A percentile compares a stretch with the other conserved stretches of the same genome.
Evolutionary conservation across 2,329 filamentous ascomycete genomes (phyloP).

Genomic region (Penicillium sp.): DNA sequence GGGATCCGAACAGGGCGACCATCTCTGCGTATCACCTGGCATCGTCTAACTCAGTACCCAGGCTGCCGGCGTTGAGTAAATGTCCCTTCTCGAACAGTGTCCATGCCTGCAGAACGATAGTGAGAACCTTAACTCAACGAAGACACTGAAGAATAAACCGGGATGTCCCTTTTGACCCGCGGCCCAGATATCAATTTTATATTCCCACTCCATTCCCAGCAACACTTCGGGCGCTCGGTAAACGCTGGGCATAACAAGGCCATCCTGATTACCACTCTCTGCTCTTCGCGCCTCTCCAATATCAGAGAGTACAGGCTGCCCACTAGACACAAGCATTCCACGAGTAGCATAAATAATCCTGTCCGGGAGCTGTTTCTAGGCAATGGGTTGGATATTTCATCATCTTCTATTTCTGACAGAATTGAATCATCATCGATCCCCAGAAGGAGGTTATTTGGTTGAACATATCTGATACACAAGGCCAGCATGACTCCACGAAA

Average conservation of each 20-base stretch:
- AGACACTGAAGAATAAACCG: conserved; percentile 12
- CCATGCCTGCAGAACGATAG: conserved; percentile 36
- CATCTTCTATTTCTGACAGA: conserved; percentile 41
- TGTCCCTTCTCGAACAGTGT: conserved; percentile 49
- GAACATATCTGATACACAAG: conserved; percentile 38
- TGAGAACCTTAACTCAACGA: background rate
- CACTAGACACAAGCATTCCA: conserved; percentile 34
- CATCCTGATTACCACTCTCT: conserved; percentile 34
- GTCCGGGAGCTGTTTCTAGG: conserved; percentile 43
- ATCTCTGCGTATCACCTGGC: background rate
- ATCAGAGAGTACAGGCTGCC: conserved; percentile 49
- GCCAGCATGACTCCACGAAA: background rate
- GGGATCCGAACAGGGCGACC: background rate
- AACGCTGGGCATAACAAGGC: conserved; percentile 25
- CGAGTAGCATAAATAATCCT: conserved; percentile 49
- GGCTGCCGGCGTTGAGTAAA: conserved; percentile 45
- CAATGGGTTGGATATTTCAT: conserved; percentile 42
- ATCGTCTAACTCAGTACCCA: conserved; percentile 23
- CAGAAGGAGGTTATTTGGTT: conserved; percentile 50
- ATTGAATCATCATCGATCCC: conserved; percentile 40
- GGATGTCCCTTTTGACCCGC: conserved; percentile 50
- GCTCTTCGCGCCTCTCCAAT: conserved; percentile 50
- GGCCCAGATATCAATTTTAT: conserved; percentile 55
- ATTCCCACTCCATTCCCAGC: conserved; percentile 47
- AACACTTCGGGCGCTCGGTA: conserved; percentile 46